Evolutionary conservation across 345 rosid genomes (phyloP).

Genomic region (Dovyalis caffra): DNA sequence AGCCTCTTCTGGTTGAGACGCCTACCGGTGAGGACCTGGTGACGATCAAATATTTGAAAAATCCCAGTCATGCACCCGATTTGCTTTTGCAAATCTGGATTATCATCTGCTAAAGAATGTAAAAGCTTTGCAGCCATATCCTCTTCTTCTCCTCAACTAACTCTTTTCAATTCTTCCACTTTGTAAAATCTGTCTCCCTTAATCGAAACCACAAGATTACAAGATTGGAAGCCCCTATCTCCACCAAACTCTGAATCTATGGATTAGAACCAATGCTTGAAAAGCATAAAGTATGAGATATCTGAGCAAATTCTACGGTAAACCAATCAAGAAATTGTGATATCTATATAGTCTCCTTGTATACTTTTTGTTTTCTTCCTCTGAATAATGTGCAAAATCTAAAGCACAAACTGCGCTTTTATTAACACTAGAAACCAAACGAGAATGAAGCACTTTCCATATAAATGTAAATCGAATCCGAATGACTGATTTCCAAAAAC

Average conservation of each 20-base stretch:
- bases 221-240: slow-evolving; percentile 4
- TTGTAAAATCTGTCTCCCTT: slow-evolving; percentile 4
- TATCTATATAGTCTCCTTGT: slow-evolving; percentile 5
- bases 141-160: slow-evolving; percentile 2
- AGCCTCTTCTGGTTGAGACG: slow-evolving; percentile 53
- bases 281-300: slow-evolving; percentile 11
- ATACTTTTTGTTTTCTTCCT: background rate
- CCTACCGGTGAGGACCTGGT: slow-evolving; percentile 49
- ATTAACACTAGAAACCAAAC: slow-evolving; percentile 29
- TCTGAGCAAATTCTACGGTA: slow-evolving; percentile 19
- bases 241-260: slow-evolving; percentile 15
- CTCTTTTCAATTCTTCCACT: background rate
- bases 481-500: slow-evolving; percentile 31
- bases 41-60: slow-evolving; percentile 86
- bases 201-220: slow-evolving; percentile 5
- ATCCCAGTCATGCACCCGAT: slow-evolving; percentile 96
- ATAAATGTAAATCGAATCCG: slow-evolving; percentile 33
- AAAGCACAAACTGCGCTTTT: slow-evolving; percentile 23
- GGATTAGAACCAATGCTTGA: background rate
- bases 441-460: slow-evolving; percentile 48
- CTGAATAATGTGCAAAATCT: slow-evolving; percentile 25
- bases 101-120: slow-evolving; percentile 89
- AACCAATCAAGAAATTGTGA: slow-evolving; percentile 12
- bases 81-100: slow-evolving; percentile 89
- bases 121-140: slow-evolving; percentile 93